Percentiles rank a stretch among this genome's conserved stretches.
These are phyloP conservation scores for Lagenaria siceraria DNA, from an alignment of 306 rosid genomes.

Conservation along the genomic window DNA sequence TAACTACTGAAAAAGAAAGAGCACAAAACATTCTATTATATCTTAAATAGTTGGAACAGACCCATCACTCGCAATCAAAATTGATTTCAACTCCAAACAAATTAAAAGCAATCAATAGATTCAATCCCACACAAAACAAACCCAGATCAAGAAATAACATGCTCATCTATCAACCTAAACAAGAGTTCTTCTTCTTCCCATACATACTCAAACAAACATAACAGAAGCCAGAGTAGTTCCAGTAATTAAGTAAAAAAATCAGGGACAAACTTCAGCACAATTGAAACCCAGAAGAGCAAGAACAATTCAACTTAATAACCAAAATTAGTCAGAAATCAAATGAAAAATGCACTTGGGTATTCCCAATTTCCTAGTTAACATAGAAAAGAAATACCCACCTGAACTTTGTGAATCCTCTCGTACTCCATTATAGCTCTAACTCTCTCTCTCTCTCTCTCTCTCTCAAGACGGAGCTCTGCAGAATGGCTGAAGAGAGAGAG, in stretches of 20 bases:
- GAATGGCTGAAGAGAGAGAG: background rate
- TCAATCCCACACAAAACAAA: background rate
- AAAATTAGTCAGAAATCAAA: background rate
- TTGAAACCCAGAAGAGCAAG: background rate
- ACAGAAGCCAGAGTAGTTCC: background rate
- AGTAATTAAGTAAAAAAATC: background rate
- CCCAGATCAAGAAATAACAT: conserved; percentile 2
- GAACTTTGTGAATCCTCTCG: conserved; percentile 78
- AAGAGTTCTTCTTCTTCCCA: background rate
- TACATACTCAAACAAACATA: background rate
- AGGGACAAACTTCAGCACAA: background rate
- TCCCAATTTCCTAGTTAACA: background rate
- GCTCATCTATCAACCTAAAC: background rate
- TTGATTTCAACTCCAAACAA: background rate
- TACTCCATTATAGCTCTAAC: conserved; percentile 64
- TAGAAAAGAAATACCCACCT: conserved; percentile 36
- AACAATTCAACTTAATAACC: background rate
- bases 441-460: conserved; percentile 6
- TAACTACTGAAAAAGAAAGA: background rate
- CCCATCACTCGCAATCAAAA: background rate
- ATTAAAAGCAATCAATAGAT: background rate
- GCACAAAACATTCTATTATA: background rate
- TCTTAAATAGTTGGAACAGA: background rate
- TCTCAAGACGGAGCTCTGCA: background rate
- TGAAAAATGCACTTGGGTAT: background rate